These are phyloP conservation scores for Trichoderma sp. DNA, from an alignment of 2,329 filamentous ascomycete species.

Conservation along the genomic window DNA sequence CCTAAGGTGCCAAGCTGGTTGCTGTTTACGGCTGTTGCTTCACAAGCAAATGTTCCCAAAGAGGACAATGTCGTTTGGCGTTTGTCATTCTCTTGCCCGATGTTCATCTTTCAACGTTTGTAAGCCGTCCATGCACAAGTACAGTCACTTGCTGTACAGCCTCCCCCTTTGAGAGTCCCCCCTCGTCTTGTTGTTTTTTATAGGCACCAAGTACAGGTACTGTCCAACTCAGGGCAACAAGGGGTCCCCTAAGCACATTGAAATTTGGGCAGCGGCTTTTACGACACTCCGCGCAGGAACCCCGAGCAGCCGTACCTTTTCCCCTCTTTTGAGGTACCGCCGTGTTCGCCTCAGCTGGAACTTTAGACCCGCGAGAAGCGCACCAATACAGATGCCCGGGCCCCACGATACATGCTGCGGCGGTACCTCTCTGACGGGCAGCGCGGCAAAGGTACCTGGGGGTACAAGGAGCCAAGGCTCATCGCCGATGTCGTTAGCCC, in stretches of 20 bases:
- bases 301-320: neutral
- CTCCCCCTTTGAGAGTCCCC: neutral
- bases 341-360: neutral
- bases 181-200: neutral
- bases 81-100: neutral
- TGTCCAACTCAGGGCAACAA: neutral
- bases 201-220: neutral
- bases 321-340: constrained; percentile 6
- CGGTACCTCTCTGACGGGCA: neutral
- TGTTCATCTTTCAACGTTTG: neutral
- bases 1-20: neutral
- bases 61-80: neutral
- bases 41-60: neutral
- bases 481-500: neutral
- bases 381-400: neutral
- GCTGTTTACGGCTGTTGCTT: neutral
- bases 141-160: neutral
- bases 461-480: neutral
- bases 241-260: neutral
- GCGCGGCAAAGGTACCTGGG: neutral
- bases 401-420: neutral
- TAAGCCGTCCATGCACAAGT: neutral
- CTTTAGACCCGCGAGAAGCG: neutral
- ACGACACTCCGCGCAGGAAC: neutral
- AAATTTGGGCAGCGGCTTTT: neutral